These are phyloP conservation scores for Solanum pennellii DNA, from an alignment of 257 asterid genomes.

Conservation along the genomic window DNA sequence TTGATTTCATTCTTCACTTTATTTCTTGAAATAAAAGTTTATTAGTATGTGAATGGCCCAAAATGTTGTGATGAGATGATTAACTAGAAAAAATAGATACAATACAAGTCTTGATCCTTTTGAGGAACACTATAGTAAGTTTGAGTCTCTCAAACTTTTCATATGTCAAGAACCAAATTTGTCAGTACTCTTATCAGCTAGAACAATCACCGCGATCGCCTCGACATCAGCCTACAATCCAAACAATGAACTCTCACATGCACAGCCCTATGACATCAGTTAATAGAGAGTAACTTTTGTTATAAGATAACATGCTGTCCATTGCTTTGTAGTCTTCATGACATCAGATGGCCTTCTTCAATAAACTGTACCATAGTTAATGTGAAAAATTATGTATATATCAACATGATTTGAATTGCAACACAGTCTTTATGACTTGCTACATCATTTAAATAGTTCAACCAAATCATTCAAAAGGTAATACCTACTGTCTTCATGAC, in stretches of 20 bases:
- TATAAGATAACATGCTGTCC: background rate
- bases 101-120: background rate
- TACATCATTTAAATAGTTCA: background rate
- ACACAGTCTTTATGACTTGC: background rate
- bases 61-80: background rate
- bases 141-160: background rate
- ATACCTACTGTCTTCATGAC: background rate
- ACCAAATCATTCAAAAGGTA: background rate
- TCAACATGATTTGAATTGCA: background rate
- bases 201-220: background rate
- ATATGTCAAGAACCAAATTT: background rate
- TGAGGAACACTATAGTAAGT: background rate
- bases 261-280: background rate
- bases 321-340: background rate
- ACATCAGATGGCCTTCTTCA: background rate
- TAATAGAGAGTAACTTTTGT: background rate
- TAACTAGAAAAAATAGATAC: too few species aligned
- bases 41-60: background rate
- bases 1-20: background rate
- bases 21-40: background rate
- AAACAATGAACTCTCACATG: background rate
- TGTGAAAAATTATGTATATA: background rate
- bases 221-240: background rate
- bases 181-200: background rate
- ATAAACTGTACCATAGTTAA: background rate